Evolutionary conservation across 345 rosid genomes (phyloP), one percentile per base, ranked within the genome.

Genomic region (Carallia brachiata): DNA sequence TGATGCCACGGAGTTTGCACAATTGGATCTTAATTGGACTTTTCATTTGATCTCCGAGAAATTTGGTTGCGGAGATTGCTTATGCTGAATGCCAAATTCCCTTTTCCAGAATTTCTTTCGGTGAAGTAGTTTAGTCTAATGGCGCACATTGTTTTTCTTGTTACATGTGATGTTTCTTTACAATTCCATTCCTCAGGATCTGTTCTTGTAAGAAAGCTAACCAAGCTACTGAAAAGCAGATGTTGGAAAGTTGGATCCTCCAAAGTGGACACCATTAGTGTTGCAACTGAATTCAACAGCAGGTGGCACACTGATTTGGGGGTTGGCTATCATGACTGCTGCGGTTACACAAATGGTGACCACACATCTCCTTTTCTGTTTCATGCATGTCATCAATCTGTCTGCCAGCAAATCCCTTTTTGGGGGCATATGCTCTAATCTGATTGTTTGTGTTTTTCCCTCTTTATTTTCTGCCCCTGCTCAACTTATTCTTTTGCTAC

Each of bases 201-300:
- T 53, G 84, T 90, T 70, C 77, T 67, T 7, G 72, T 48, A 67
- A 83, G 96, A 79, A 85, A 73, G 60, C 53, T 90, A 68, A 76
- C 61, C 65, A 89, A 81, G 69, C 73, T 89, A 48, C 98, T 96
- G 0, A 84, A 77, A 62, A 66, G 72, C 59, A 86, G 81, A 75
- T 90, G 96, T 77, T 90, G 93, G 94, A 75, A 82, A 52, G 89
- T 87, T 79, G 98, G 97, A 73, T 78, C 83, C 74, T 79, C 81
- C 0, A 56, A 75, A 65, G 74, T 27, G 52, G 79, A 80, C 76
- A 86, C 85, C 55, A 53, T 84, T 39, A 80, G 84, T 44, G 76
- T 69, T 75, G 93, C 91, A 37, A 67, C 47, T 1, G 74, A 75
- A 39, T 90, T 88, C 81, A 88, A 71, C 66, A 39, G 58, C 28